phyloP scores from a whole-genome alignment of 345 rosid genomes.

The Salix suchowensis region DNA sequence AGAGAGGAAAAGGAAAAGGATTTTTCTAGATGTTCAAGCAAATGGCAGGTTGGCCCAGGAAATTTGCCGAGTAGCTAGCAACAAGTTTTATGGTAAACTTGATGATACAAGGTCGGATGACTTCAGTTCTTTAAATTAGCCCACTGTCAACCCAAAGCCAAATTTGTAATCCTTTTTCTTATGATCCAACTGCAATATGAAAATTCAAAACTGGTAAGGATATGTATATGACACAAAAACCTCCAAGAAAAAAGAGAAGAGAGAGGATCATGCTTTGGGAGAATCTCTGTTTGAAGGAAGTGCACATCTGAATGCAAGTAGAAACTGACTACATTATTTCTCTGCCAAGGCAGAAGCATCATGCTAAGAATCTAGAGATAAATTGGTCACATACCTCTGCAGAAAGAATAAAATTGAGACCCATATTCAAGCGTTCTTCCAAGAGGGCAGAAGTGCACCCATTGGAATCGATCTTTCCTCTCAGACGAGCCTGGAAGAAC shows the following conservation, averaged over 20 bases:
- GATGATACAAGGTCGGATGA: neutral
- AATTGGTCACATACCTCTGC: constrained; percentile 62
- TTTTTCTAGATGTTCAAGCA: neutral
- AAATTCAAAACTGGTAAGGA: neutral
- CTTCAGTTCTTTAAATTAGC: constrained; percentile 27
- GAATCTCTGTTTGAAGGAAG: no score
- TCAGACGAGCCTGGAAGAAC: constrained; percentile 69
- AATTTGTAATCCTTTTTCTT: constrained; percentile 92
- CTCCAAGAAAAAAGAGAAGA: no score
- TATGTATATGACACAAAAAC: neutral
- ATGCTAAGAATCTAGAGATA: no score
- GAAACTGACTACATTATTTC: no score
- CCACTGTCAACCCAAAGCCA: constrained; percentile 89
- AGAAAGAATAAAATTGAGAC: constrained; percentile 78
- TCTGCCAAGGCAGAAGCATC: no score
- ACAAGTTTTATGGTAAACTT: neutral
- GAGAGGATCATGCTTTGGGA: no score
- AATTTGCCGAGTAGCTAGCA: constrained; percentile 1
- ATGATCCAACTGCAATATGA: constrained; percentile 71
- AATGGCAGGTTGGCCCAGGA: neutral
- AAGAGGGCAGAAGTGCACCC: constrained; percentile 72
- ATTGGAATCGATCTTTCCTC: constrained; percentile 95
- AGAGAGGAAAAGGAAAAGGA: no score
- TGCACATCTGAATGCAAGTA: no score
- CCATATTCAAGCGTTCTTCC: constrained; percentile 90